Conservation (phyloP, 306 rosid genomes). For the Prinsepia uniflora region DNA sequence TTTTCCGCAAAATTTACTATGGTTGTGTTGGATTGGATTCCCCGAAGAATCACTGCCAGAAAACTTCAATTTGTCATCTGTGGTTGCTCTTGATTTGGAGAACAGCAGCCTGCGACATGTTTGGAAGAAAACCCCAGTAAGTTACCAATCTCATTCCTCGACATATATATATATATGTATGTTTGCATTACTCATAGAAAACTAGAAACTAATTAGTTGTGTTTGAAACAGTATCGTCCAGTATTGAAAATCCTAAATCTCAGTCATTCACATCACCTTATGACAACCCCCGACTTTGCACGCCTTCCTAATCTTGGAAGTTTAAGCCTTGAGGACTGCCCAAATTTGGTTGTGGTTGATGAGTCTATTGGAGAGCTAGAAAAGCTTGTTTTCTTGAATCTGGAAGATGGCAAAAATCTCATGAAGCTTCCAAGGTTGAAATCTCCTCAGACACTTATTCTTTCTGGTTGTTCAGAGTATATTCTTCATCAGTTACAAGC, state of each 20-base stretch:
- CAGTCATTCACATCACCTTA: constrained; percentile 13
- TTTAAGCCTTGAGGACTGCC: constrained; percentile 10
- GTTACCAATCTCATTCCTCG: neutral
- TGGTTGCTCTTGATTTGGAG: constrained; percentile 7
- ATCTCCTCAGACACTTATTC: neutral
- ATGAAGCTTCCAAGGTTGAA: neutral
- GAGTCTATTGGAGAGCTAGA: constrained; percentile 16
- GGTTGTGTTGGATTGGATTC: constrained; percentile 17
- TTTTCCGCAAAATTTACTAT: neutral
- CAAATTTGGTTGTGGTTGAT: constrained; percentile 5
- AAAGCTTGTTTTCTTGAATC: constrained; percentile 8
- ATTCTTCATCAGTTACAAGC: neutral
- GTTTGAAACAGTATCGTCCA: neutral
- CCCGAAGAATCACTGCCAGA: constrained; percentile 6
- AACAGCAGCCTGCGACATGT: neutral
- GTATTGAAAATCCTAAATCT: constrained; percentile 2
- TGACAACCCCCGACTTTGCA: constrained; percentile 9
- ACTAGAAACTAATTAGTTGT: neutral
- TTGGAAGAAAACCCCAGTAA: neutral
- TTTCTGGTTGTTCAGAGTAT: constrained; percentile 14
- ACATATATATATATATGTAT: neutral
- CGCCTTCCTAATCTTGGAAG: constrained; percentile 8
- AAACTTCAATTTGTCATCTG: neutral
- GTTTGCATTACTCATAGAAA: neutral
- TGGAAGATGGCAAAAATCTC: constrained; percentile 15